Conservation (phyloP, 257 asterid species). For the Penstemon eatonii region DNA sequence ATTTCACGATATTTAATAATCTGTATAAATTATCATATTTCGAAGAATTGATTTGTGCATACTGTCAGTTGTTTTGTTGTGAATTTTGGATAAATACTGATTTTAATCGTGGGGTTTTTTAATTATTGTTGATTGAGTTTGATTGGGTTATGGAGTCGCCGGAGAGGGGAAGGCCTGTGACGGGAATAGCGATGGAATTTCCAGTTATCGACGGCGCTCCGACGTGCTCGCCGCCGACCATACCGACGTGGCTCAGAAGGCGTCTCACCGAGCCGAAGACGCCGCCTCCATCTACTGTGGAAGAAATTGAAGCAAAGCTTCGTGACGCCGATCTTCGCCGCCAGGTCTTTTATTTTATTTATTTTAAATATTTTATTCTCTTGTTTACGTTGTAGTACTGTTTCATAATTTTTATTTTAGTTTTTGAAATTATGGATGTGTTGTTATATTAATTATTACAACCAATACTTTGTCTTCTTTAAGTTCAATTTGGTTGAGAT, state of each 20-base stretch:
- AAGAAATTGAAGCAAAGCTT: slow-evolving; percentile 87
- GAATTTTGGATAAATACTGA: neutral
- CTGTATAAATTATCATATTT: neutral
- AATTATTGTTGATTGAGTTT: slow-evolving; percentile 23
- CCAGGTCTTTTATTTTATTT: slow-evolving; percentile 46
- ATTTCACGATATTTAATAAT: neutral
- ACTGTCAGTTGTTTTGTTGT: neutral
- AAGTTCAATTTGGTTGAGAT: neutral
- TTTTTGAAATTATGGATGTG: neutral
- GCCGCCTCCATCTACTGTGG: slow-evolving; percentile 62
- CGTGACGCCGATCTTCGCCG: slow-evolving; percentile 89
- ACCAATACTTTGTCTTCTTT: neutral
- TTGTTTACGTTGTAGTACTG: neutral
- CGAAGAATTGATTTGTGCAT: slow-evolving; percentile 5
- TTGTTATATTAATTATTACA: neutral
- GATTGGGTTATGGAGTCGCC: slow-evolving; percentile 55
- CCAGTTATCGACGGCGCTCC: slow-evolving; percentile 70
- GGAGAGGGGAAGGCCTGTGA: slow-evolving; percentile 57
- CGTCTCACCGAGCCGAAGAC: slow-evolving; percentile 74
- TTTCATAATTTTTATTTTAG: neutral
- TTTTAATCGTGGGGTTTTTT: slow-evolving; percentile 16
- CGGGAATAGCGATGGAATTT: slow-evolving; percentile 72
- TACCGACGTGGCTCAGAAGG: slow-evolving; percentile 78
- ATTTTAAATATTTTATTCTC: neutral
- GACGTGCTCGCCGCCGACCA: slow-evolving; percentile 74